Base-by-base conservation (phyloP, 2,329 filamentous ascomycete genomes). In the Xylaria sp. region DNA sequence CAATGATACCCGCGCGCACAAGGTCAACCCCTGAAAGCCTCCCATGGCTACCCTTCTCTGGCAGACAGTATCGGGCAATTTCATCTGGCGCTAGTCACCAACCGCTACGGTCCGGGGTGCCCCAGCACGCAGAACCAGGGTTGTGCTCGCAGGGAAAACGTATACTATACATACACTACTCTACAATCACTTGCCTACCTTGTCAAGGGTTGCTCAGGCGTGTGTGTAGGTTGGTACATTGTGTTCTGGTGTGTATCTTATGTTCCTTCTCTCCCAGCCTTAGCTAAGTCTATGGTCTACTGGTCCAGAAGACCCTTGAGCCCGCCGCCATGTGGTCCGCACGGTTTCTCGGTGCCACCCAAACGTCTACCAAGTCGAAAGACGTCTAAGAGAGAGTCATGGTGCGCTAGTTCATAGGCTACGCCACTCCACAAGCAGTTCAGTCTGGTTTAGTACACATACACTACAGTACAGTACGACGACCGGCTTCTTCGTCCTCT, bases 51-150 rank as follows among this genome's bases (percentile, higher is more conserved):
- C 55, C 46, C 23, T 31, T 44, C 23, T 37, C 56, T 58, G 7
- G 56, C 56, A 58, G 15, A 58, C 39, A 58, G 34, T 34, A 80
- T 82, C 81, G 80, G 81, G 79, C 80, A 82, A 82, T 82, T 82
- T 82, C 78, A 82, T 82, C 80, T 81, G 77, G 76, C 78, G 78
- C 78, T 76, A 77, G 13, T 72, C 70, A 75, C 59, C 48, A 80
- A 78, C 76, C 76, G 76, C 78, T 75, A 72, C 76, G 74, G 77
- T 73, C 77, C 76, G 74, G 76, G 75, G 73, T 55, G 75, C 65
- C 46, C 52, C 71, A n/a, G 41, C 41, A 37, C 34, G 41, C 41
- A 46, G 41, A 18, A 46, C 41, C 57, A 61, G 58, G 50, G 52
- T 55, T 28, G 10, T 55, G 52, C 52, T 34, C 28, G 10, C 23